These are phyloP conservation scores for Macrolepiota fuliginosa DNA, from an alignment of 768 basidiomycete species.

Conservation along the genomic window DNA sequence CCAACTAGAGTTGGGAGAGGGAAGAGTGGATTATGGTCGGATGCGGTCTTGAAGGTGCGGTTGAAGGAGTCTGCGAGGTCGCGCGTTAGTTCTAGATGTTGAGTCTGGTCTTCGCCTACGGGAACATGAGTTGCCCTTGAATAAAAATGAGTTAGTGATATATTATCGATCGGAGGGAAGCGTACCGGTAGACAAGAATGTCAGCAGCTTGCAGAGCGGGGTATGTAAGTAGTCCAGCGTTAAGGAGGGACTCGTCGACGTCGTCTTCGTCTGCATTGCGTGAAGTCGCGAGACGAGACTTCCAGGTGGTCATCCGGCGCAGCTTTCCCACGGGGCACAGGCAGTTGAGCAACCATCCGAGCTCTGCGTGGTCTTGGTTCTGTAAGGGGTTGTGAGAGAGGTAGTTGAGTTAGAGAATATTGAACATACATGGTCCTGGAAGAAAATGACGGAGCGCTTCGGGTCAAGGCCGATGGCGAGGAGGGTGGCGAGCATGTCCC, in stretches of 20 bases:
- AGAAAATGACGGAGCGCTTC: constrained; percentile 69
- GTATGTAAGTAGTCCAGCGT: constrained; percentile 87
- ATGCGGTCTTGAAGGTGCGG: constrained; percentile 46
- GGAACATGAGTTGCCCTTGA: constrained; percentile 87
- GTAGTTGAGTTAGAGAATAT: neutral
- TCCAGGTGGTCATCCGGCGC: constrained; percentile 95
- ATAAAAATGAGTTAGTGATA: neutral
- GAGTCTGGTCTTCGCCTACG: constrained; percentile 94
- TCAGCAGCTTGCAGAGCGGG: constrained; percentile 94
- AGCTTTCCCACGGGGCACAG: constrained; percentile 80
- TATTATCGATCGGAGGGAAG: neutral
- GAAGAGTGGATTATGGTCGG: constrained; percentile 47
- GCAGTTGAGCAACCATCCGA: constrained; percentile 89
- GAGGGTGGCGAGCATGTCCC: constrained; percentile 78
- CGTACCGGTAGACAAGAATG: constrained; percentile 80
- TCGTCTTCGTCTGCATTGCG: constrained; percentile 77
- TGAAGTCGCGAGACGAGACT: constrained; percentile 74
- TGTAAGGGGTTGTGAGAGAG: constrained; percentile 25
- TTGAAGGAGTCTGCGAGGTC: constrained; percentile 87
- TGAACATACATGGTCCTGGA: constrained; percentile 80
- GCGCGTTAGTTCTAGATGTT: constrained; percentile 87
- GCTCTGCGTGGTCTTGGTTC: constrained; percentile 83
- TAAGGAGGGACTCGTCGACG: constrained; percentile 78
- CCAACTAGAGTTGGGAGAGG: constrained; percentile 69
- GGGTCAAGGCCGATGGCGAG: constrained; percentile 87